These are phyloP conservation scores for Diplosphaera chodatii DNA, from an alignment of 139 green algal species.

Conservation along the genomic window DNA sequence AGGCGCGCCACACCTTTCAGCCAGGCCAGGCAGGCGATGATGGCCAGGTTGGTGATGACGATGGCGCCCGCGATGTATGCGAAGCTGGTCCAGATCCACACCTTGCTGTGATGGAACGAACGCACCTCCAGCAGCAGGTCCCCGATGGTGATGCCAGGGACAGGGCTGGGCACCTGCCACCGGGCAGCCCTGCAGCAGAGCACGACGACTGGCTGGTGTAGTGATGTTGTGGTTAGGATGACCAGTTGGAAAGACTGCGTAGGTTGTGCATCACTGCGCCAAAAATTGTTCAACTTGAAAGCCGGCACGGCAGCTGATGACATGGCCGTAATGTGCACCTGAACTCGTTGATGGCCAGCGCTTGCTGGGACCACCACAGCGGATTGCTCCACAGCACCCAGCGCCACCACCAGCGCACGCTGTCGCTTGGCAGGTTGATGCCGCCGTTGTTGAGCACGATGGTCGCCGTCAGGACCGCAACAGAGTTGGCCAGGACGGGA, in stretches of 20 bases:
- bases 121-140: neutral
- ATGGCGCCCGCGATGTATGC: neutral
- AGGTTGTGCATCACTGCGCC: no score
- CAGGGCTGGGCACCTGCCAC: neutral
- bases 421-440: no score
- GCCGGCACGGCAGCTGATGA: no score
- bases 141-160: neutral
- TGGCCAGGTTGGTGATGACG: neutral
- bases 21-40: neutral
- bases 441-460: no score
- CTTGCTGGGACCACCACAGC: conserved; percentile 10
- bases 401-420: no score
- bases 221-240: no score
- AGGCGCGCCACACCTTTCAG: neutral
- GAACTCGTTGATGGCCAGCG: conserved; percentile 24
- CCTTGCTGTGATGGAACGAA: neutral
- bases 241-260: no score
- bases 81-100: neutral
- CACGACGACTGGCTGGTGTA: no score
- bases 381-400: neutral
- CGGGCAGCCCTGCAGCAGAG: neutral
- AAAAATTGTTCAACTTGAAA: no score
- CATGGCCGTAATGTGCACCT: no score
- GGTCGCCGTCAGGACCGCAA: no score
- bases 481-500: no score